Percentiles rank a stretch among this genome's conserved stretches.
Conservation (phyloP, 371 early-diverging fungal genomes). For the Dinochytrium kinnereticum region DNA sequence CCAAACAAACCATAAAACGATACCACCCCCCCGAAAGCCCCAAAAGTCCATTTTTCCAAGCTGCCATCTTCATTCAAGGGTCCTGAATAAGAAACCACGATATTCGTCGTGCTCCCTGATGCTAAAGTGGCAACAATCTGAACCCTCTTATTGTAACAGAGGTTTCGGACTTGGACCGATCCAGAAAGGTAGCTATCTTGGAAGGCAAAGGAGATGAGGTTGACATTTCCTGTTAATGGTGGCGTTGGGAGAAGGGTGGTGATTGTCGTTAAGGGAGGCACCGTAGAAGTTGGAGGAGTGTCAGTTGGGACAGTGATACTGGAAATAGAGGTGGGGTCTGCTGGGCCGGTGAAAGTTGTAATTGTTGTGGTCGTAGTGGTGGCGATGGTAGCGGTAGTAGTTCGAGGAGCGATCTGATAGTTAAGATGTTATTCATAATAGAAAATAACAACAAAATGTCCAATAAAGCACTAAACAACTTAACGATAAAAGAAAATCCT, state of each 20-base stretch:
- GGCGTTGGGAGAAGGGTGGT: neutral
- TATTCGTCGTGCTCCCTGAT: neutral
- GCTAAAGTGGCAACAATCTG: neutral
- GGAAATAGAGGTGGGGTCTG: neutral
- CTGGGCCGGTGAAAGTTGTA: neutral
- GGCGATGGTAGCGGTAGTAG: neutral
- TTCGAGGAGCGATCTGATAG: neutral
- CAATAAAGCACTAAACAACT: neutral
- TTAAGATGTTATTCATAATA: neutral
- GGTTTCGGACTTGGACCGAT: neutral
- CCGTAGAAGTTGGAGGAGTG: neutral
- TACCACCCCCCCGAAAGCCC: neutral
- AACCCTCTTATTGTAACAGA: slow-evolving; percentile 3
- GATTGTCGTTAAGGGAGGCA: neutral
- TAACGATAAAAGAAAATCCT: neutral
- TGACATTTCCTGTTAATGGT: neutral
- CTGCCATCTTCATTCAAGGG: neutral
- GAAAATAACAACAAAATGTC: neutral
- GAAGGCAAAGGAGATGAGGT: neutral
- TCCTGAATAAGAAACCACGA: neutral
- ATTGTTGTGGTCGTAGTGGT: neutral
- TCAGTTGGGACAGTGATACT: neutral
- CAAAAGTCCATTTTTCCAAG: slow-evolving; percentile 2
- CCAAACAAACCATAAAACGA: neutral
- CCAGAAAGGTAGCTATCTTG: neutral